Base-by-base conservation (phyloP, 2,329 filamentous ascomycete genomes). In the Fusarium chlamydosporum region DNA sequence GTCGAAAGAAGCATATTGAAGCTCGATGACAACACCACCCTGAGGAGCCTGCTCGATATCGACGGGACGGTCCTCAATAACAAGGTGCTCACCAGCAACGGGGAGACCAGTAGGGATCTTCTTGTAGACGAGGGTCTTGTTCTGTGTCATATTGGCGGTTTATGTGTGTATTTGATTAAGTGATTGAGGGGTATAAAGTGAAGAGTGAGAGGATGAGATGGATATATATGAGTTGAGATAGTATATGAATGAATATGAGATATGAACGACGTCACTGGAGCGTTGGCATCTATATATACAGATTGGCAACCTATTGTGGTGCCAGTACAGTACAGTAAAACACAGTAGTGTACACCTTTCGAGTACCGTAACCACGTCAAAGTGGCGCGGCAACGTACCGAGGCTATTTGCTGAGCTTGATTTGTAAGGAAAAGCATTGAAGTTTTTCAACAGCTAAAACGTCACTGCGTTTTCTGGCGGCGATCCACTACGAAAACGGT, bases 71-170 rank as follows among this genome's bases (percentile, higher is more conserved):
- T 85, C 80, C 79, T 96, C 91, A 62, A 94, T 76, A 23, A 80
- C 81, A 57, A 97, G 82, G 78, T 96, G 83, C 79, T 95, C 81
- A 47, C 92, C 92, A 3, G 88, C 78, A 34, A 91, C 86, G 20
- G 92, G 93, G 75, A 86, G 84, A 59, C 87, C 91, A 50, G 81
- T 77, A 46, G 93, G 92, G 64, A 90, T 72, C 72, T 88, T 82
- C 76, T 91, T 92, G 86, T 90, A 95, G 78, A 94, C 83, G 74
- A 96, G 80, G 38, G 85, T 87, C 82, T 93, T 94, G 88, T 94
- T 96, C 48, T 78, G 73, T 15, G 76, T 74, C 80, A 82, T 82
- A 7, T 61, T 70, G 37, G 52, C 31, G 52, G 47, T 48, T 38
- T 56, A 20, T n/a, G 16, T 45, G 26, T 48, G n/a, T 47, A 12